These are phyloP conservation scores for Claviceps spartinae DNA, from an alignment of 2,329 filamentous ascomycete species.

Conservation along the genomic window DNA sequence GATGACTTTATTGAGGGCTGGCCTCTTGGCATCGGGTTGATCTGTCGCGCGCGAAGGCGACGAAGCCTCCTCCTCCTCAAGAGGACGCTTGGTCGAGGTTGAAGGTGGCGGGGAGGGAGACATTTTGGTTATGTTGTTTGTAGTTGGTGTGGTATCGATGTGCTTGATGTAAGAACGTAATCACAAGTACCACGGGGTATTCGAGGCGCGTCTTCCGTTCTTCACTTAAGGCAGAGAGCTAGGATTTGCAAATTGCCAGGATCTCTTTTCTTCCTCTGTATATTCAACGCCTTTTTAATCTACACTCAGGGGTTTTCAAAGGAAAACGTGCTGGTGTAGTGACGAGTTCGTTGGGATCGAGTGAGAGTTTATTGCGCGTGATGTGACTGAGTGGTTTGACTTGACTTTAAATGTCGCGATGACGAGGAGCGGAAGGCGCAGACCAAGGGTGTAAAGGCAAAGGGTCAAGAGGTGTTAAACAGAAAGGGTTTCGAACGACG, in stretches of 20 bases:
- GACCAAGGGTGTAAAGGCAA: slow-evolving; percentile 18
- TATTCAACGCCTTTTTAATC: slow-evolving; percentile 21
- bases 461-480: slow-evolving; percentile 15
- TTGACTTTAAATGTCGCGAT: slow-evolving; percentile 16
- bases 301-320: slow-evolving; percentile 78
- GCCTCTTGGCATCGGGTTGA: slow-evolving; percentile 93
- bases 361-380: slow-evolving; percentile 26
- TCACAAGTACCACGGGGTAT: slow-evolving; percentile 8
- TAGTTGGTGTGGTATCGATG: not conserved
- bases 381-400: slow-evolving; percentile 19
- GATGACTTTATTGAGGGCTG: slow-evolving; percentile 82
- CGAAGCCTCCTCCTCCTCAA: slow-evolving; percentile 96
- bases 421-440: slow-evolving; percentile 17
- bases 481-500: slow-evolving; percentile 8
- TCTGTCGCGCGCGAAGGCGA: slow-evolving; percentile 85
- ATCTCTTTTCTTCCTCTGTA: slow-evolving; percentile 15
- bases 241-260: slow-evolving; percentile 13
- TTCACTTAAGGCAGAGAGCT: not conserved
- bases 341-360: slow-evolving; percentile 29
- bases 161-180: slow-evolving; percentile 15
- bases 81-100: slow-evolving; percentile 73
- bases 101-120: slow-evolving; percentile 55
- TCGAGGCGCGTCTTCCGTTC: slow-evolving; percentile 1
- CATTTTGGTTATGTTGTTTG: slow-evolving; percentile 36
- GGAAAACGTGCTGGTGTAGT: slow-evolving; percentile 86